Percentiles rank a stretch among this genome's conserved stretches.
These are phyloP conservation scores for Phytopythium helicoides DNA, from an alignment of 352 stramenopile species.

Conservation along the genomic window DNA sequence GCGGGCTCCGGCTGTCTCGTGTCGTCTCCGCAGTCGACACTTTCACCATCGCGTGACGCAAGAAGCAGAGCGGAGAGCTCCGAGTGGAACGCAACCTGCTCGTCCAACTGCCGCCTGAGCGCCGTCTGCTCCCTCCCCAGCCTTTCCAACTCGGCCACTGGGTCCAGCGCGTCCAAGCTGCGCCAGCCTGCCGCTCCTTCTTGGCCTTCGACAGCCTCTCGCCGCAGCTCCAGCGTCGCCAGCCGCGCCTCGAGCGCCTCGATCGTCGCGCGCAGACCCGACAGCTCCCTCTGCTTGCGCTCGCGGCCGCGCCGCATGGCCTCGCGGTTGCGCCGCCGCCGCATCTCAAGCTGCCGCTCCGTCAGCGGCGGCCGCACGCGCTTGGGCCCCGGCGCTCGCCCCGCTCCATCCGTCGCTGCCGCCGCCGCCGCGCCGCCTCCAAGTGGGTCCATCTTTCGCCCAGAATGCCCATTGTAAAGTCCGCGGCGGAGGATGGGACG, in stretches of 20 bases:
- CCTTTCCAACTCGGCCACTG: conserved; percentile 12
- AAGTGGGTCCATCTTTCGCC: no score
- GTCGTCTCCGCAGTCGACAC: background rate
- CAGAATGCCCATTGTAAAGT: no score
- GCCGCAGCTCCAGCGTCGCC: background rate
- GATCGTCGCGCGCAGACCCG: conserved; percentile 14
- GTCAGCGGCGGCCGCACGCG: background rate
- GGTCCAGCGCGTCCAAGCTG: no score
- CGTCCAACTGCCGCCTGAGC: conserved; percentile 6
- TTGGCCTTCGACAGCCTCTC: background rate
- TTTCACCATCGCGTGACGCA: background rate
- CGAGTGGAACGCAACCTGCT: background rate
- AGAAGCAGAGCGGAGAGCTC: background rate
- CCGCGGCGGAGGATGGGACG: no score
- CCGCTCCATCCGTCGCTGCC: background rate
- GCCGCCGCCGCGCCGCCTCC: no score
- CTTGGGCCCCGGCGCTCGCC: background rate
- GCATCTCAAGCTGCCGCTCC: conserved; percentile 19
- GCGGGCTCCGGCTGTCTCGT: background rate
- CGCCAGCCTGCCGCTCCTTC: no score
- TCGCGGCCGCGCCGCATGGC: conserved; percentile 37
- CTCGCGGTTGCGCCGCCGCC: conserved; percentile 38
- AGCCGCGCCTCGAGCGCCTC: background rate
- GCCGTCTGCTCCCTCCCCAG: conserved; percentile 17
- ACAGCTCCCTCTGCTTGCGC: conserved; percentile 17